Percentiles rank a stretch among this genome's conserved stretches.
phyloP scores from a whole-genome alignment of 306 rosid species.

The Senna siamea region DNA sequence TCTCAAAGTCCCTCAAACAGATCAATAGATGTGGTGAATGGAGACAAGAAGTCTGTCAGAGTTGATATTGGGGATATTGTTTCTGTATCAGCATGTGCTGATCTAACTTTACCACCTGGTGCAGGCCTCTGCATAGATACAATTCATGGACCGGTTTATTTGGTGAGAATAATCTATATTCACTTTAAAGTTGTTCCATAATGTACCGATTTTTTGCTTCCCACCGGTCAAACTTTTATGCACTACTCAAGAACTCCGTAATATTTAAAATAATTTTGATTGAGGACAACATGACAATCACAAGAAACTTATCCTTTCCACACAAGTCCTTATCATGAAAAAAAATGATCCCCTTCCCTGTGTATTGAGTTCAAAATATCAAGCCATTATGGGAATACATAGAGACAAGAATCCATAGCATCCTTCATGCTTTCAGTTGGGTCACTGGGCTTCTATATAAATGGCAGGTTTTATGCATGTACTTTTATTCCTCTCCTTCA shows the following conservation, averaged over 20 bases:
- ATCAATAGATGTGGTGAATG: conserved; percentile 55
- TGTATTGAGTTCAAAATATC: background rate
- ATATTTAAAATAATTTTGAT: conserved; percentile 15
- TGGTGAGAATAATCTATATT: conserved; percentile 61
- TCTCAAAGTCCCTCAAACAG: conserved; percentile 63
- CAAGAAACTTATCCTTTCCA: conserved; percentile 13
- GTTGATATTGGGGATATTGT: conserved; percentile 84
- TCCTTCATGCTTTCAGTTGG: conserved; percentile 23
- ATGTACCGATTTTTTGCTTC: conserved; percentile 16
- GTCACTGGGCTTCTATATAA: conserved; percentile 12
- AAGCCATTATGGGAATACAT: background rate
- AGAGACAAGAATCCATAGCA: conserved; percentile 2
- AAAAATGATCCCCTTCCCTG: background rate
- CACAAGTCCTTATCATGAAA: background rate
- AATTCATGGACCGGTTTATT: conserved; percentile 71
- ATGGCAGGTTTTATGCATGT: conserved; percentile 11
- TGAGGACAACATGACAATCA: conserved; percentile 27
- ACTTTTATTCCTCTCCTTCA: conserved; percentile 12
- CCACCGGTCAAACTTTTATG: conserved; percentile 1
- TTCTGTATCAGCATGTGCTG: conserved; percentile 93
- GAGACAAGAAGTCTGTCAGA: conserved; percentile 70
- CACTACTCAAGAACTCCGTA: background rate
- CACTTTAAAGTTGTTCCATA: conserved; percentile 10
- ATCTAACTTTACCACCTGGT: conserved; percentile 96
- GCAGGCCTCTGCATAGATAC: conserved; percentile 97